A percentile compares a stretch with the other conserved stretches of the same genome.
phyloP scores from a whole-genome alignment of 306 rosid genomes.

The Malus orientalis region DNA sequence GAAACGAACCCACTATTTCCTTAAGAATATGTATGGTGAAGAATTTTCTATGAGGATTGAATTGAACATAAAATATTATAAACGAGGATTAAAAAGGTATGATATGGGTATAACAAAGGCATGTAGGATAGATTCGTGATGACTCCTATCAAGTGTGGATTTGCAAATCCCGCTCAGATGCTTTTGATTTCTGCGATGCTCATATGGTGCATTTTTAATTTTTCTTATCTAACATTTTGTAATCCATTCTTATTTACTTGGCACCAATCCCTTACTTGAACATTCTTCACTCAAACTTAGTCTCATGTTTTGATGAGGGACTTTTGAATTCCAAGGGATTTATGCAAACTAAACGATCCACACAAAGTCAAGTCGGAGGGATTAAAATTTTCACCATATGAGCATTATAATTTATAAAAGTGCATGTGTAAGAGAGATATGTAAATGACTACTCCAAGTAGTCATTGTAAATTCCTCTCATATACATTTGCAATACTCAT shows the following conservation, averaged over 20 bases:
- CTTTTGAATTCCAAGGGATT: neutral
- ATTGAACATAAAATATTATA: too few species aligned
- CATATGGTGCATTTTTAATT: neutral
- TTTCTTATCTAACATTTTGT: neutral
- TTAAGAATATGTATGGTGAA: neutral
- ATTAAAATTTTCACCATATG: neutral
- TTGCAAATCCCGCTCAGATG: neutral
- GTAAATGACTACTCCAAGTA: neutral
- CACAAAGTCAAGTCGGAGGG: neutral
- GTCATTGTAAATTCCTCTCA: neutral
- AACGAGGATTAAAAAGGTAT: neutral
- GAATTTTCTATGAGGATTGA: neutral
- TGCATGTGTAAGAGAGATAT: neutral
- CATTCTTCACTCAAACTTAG: neutral
- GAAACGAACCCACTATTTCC: neutral
- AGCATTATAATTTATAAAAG: neutral
- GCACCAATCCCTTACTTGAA: neutral
- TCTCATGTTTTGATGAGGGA: neutral
- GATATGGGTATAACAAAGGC: neutral
- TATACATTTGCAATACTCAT: neutral
- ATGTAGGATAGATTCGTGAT: neutral
- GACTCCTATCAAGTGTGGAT: neutral
- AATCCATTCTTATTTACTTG: neutral
- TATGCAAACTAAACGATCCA: too few species aligned
- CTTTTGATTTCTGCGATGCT: too few species aligned